Evolutionary conservation across 1,139 yeast species (phyloP).

Genomic region (Hyphopichia fennica): DNA sequence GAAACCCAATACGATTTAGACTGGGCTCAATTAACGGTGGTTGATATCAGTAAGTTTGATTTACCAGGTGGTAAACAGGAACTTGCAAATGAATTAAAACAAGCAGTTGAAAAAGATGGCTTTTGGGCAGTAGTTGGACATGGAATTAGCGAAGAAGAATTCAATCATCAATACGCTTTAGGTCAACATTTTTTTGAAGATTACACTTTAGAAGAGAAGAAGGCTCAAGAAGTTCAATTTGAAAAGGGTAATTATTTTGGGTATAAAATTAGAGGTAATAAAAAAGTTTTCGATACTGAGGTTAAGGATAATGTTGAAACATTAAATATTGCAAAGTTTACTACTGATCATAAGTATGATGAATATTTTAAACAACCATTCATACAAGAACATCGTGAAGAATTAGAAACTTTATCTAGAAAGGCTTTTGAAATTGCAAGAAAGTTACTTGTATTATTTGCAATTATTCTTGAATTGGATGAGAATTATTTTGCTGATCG

Average conservation of each 20-base stretch:
- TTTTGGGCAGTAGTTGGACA: slow-evolving; percentile 31
- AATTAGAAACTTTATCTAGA: slow-evolving; percentile 21
- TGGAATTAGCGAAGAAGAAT: slow-evolving; percentile 25
- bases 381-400: slow-evolving; percentile 19
- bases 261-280: slow-evolving; percentile 25
- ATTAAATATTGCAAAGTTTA: slow-evolving; percentile 34
- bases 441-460: slow-evolving; percentile 28
- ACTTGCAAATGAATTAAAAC: slow-evolving; percentile 24
- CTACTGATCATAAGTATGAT: slow-evolving; percentile 19
- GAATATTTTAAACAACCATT: slow-evolving; percentile 23
- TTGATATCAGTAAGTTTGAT: slow-evolving; percentile 29
- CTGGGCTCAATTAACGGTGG: slow-evolving; percentile 30
- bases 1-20: slow-evolving; percentile 26
- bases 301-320: slow-evolving; percentile 32
- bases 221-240: slow-evolving; percentile 24
- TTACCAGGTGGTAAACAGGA: slow-evolving; percentile 24
- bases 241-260: slow-evolving; percentile 33
- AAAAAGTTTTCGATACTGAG: slow-evolving; percentile 26
- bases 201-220: slow-evolving; percentile 26
- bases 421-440: slow-evolving; percentile 23
- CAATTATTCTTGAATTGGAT: slow-evolving; percentile 30
- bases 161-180: slow-evolving; percentile 25
- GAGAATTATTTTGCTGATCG: slow-evolving; percentile 29
- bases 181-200: slow-evolving; percentile 30
- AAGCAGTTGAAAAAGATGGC: slow-evolving; percentile 30